Evolutionary conservation across 2,329 filamentous ascomycete genomes (phyloP).

Genomic region (Aureobasidium sp.): DNA sequence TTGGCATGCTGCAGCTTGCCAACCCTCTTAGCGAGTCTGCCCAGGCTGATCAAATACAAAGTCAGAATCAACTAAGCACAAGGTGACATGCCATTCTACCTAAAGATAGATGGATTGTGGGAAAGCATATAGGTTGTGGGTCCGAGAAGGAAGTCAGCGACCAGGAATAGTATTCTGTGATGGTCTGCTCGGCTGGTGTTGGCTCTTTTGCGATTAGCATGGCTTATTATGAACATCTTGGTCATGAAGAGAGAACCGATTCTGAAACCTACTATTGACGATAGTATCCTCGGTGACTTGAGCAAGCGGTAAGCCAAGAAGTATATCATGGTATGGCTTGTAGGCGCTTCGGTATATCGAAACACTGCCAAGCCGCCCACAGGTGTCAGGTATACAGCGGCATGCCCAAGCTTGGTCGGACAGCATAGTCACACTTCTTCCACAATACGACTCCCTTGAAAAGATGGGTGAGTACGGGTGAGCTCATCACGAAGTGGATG

Average conservation of each 20-base stretch:
- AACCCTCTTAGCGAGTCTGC: not conserved
- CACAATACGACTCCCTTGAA: not conserved
- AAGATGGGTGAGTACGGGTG: not conserved
- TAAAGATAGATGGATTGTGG: not conserved
- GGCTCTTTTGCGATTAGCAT: not conserved
- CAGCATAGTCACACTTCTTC: too few species aligned
- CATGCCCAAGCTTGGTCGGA: not conserved
- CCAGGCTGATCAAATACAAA: not conserved
- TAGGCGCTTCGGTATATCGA: not conserved
- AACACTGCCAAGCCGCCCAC: not conserved
- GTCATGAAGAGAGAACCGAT: not conserved
- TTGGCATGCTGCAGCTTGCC: not conserved
- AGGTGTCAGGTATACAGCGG: not conserved
- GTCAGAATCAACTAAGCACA: not conserved
- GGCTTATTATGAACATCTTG: not conserved
- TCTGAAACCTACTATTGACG: not conserved
- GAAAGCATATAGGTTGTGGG: not conserved
- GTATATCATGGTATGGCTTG: not conserved
- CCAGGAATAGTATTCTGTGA: not conserved
- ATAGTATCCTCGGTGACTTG: not conserved
- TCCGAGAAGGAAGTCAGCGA: not conserved
- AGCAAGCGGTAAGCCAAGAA: not conserved
- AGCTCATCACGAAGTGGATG: not conserved
- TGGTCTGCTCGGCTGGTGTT: not conserved
- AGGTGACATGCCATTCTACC: not conserved